These are phyloP conservation scores for Desmodesmus armatus DNA, from an alignment of 139 green algal species.

Conservation along the genomic window DNA sequence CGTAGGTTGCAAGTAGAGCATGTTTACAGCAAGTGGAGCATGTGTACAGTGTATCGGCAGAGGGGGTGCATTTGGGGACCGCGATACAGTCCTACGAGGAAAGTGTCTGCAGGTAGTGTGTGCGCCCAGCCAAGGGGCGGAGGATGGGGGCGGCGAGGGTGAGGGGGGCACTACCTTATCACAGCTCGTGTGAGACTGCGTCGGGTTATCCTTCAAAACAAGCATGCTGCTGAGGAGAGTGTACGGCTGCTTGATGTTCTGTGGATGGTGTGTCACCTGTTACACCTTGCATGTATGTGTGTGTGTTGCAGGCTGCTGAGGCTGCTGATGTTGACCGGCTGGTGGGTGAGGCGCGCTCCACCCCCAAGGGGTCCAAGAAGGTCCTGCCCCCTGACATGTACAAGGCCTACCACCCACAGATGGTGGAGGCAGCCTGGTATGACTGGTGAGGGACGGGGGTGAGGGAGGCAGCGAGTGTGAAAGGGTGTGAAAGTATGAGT, in stretches of 20 bases:
- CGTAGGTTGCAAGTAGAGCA: too few relatives aligned
- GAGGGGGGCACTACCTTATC: too few relatives aligned
- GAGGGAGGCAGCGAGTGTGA: not conserved
- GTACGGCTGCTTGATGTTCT: not conserved
- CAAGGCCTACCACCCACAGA: constrained; percentile 88
- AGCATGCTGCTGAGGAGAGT: not conserved
- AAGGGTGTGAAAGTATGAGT: not conserved
- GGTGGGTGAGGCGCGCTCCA: constrained; percentile 67
- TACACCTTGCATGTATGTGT: too few relatives aligned
- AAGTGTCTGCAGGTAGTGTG: not conserved
- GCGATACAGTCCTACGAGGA: too few relatives aligned
- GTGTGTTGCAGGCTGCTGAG: constrained; percentile 80
- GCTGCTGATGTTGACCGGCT: constrained; percentile 73
- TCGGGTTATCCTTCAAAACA: too few relatives aligned
- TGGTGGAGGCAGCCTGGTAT: constrained; percentile 75
- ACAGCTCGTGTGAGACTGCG: too few relatives aligned
- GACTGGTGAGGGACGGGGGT: constrained; percentile 62
- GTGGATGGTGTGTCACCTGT: not conserved
- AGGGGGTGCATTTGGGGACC: too few relatives aligned
- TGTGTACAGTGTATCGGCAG: too few relatives aligned
- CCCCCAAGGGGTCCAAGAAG: constrained; percentile 92
- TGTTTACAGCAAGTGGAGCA: too few relatives aligned
- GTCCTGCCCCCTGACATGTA: constrained; percentile 74
- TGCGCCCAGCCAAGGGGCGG: not conserved
- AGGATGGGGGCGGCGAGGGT: too few relatives aligned